Base-by-base conservation (phyloP, 2,329 filamentous ascomycete species). In the Apiospora marii region DNA sequence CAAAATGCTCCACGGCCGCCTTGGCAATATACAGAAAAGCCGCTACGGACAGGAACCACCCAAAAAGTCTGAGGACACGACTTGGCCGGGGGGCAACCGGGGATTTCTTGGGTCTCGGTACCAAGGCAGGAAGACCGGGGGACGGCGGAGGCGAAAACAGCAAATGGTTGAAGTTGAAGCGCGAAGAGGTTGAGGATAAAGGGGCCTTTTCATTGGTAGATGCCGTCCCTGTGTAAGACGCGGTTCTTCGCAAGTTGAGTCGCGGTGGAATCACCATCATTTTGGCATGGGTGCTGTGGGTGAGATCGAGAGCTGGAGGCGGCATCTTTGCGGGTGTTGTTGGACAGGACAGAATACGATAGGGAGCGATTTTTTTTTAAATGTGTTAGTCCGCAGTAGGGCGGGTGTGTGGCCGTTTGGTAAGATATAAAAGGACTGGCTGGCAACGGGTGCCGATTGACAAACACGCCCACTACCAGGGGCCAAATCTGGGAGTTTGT, bases 131-230 rank as follows among this genome's bases (percentile, higher is more conserved):
- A 69, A 95, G 87, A 74, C 90, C 89, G 2, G 92, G 93, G 1
- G 92, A 96, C 46, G 89, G 88, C 4, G 92, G 92, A 37, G 92
- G 93, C 1, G 89, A 91, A 81, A 90, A 91, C 76, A 92, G 84
- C 51, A 93, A 87, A 74, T 93, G 90, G 77, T 91, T 91, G 82
- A 92, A 91, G 81, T 84, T 90, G 81, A 92, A 92, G 67, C 89
- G 85, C 24, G 90, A 90, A 46, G 87, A 92, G 37, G 87, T 92
- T 19, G 67, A 44, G 22, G 67, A 68, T 14, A 46, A n/a, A 8
- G 88, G 87, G 0, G 81, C 84, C 78, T 81, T 87, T 76, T 91
- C 89, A 22, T 71, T 69, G 7, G 43, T 46, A 27, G 37, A 41
- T 10, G 70, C 74, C 85, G 83, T 22, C 4, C 53, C 72, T 86